Evolutionary conservation across 2,329 filamentous ascomycete genomes (phyloP).

Genomic region (Bipolaris gigantea): DNA sequence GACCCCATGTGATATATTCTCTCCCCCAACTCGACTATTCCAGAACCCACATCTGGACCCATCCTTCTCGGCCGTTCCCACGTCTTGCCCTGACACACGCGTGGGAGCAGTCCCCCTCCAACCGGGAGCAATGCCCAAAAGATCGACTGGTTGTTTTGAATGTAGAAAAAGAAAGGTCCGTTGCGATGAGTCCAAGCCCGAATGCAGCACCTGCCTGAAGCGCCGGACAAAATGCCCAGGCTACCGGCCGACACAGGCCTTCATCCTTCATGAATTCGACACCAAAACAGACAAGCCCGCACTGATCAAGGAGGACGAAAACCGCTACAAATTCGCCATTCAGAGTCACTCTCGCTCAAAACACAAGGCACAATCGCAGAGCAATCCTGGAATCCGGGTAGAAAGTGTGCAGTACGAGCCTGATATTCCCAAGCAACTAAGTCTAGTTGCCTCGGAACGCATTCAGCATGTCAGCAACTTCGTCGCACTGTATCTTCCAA

Average conservation of each 20-base stretch:
- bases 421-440: conserved; percentile 37
- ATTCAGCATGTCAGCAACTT: conserved; percentile 41
- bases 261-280: conserved; percentile 42
- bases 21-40: neutral
- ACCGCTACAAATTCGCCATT: conserved; percentile 38
- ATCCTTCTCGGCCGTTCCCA: neutral
- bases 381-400: conserved; percentile 14
- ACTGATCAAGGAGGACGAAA: conserved; percentile 42
- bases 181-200: conserved; percentile 42
- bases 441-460: conserved; percentile 39
- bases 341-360: conserved; percentile 15
- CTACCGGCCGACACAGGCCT: conserved; percentile 40
- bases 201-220: conserved; percentile 40
- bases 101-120: conserved; percentile 10
- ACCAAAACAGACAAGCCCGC: conserved; percentile 31
- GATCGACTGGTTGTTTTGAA: conserved; percentile 42
- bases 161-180: conserved; percentile 44
- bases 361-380: conserved; percentile 3
- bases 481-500: conserved; percentile 37
- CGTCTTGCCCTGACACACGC: neutral
- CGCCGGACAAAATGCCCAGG: conserved; percentile 43
- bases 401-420: conserved; percentile 15
- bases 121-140: conserved; percentile 40
- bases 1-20: conserved; percentile 3
- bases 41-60: neutral